Percentiles rank a stretch among this genome's conserved stretches.
These are phyloP conservation scores for Plantago rigida DNA, from an alignment of 305 asterid genomes.

Conservation along the genomic window DNA sequence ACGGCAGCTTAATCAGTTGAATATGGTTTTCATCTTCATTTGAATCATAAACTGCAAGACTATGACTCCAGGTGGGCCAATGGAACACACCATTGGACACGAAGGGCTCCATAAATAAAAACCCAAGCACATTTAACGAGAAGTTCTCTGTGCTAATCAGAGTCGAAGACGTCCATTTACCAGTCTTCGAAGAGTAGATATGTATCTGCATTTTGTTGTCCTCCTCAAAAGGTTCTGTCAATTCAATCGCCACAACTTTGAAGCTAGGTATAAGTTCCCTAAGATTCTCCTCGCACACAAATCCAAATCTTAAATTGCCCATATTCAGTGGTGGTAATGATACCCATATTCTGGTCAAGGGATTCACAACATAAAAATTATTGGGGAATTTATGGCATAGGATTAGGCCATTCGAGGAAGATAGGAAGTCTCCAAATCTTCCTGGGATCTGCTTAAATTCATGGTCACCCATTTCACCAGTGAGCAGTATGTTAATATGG, in stretches of 20 bases:
- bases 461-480: not conserved
- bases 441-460: not conserved
- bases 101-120: too few species aligned
- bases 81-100: constrained; percentile 3
- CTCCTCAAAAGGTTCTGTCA: too few species aligned
- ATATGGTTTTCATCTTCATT: not conserved
- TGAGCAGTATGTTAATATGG: not conserved
- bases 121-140: too few species aligned
- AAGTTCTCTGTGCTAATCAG: not conserved
- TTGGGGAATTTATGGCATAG: not conserved
- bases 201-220: not conserved
- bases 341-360: not conserved
- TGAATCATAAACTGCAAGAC: constrained; percentile 3
- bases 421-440: not conserved
- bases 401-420: not conserved
- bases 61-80: not conserved
- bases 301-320: not conserved
- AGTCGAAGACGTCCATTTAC: not conserved
- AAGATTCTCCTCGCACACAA: not conserved
- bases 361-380: not conserved
- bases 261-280: not conserved
- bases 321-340: not conserved
- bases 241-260: not conserved
- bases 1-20: not conserved
- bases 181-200: not conserved